A percentile compares a stretch with the other conserved stretches of the same genome.
phyloP scores from a whole-genome alignment of 345 rosid species.

The Trapa incisa region DNA sequence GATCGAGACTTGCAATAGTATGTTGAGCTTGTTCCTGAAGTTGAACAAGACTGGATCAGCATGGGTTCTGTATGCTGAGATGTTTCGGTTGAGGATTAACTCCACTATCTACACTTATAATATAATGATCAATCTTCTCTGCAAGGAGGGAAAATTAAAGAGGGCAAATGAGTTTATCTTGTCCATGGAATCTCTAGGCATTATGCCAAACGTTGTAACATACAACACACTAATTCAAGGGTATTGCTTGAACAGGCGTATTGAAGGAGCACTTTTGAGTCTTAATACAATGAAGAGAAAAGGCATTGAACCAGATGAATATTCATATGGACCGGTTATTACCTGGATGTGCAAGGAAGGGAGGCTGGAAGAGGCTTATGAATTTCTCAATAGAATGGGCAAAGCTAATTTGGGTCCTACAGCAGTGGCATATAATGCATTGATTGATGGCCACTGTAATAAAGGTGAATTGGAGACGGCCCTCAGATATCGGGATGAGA shows the following conservation, averaged over 20 bases:
- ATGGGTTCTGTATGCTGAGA: conserved; percentile 89
- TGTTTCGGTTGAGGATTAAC: conserved; percentile 71
- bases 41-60: conserved; percentile 43
- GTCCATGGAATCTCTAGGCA: conserved; percentile 51
- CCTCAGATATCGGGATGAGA: conserved; percentile 58
- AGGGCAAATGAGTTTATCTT: conserved; percentile 32
- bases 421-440: conserved; percentile 63
- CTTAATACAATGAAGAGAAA: conserved; percentile 43
- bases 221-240: conserved; percentile 78
- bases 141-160: conserved; percentile 42
- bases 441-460: conserved; percentile 70
- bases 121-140: conserved; percentile 80
- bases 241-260: conserved; percentile 50
- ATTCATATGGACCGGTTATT: conserved; percentile 62
- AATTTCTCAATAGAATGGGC: conserved; percentile 45
- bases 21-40: conserved; percentile 52
- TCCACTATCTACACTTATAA: conserved; percentile 62
- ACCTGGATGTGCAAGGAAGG: conserved; percentile 74
- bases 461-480: conserved; percentile 55
- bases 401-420: conserved; percentile 50
- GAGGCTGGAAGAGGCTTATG: conserved; percentile 50
- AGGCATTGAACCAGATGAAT: conserved; percentile 57
- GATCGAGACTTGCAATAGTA: conserved; percentile 55
- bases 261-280: conserved; percentile 58
- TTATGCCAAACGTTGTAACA: conserved; percentile 57